Conservation (phyloP, 495 filamentous ascomycete species). For the Gamarada debralockiae region DNA sequence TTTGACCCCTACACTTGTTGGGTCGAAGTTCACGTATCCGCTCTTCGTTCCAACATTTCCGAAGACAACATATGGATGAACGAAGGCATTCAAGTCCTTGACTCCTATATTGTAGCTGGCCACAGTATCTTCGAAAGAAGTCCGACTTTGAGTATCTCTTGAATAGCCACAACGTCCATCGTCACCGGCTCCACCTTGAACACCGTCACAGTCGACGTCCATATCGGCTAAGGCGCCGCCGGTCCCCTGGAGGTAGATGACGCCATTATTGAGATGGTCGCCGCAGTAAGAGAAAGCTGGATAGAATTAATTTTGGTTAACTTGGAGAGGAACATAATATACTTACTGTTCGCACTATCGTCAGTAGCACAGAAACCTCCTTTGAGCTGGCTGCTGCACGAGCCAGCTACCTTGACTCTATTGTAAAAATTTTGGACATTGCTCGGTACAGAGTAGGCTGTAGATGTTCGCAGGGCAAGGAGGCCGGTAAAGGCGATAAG, state of each 20-base stretch:
- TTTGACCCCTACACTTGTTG: conserved; percentile 46
- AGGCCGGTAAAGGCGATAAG: no score
- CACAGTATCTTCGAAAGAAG: conserved; percentile 49
- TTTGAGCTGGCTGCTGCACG: no score
- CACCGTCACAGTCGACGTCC: conserved; percentile 68
- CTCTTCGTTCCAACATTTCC: conserved; percentile 49
- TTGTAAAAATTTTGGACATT: no score
- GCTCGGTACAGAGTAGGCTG: no score
- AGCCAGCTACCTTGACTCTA: no score
- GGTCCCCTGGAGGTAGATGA: not conserved
- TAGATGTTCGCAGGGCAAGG: no score
- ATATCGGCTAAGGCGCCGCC: conserved; percentile 38
- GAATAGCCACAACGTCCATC: conserved; percentile 39
- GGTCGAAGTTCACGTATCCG: conserved; percentile 42
- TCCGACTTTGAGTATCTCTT: conserved; percentile 46
- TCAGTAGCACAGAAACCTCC: no score
- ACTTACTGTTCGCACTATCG: no score
- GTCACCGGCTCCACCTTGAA: conserved; percentile 41
- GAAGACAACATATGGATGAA: conserved; percentile 64
- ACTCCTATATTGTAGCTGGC: conserved; percentile 35
- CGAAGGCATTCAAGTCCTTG: conserved; percentile 53
- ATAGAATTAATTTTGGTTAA: no score
- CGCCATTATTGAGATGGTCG: no score
- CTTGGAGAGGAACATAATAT: no score
- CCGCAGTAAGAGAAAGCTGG: no score